These are phyloP conservation scores for Rhizophagus sp. DNA, from an alignment of 192 early-diverging fungal genomes.

Conservation along the genomic window DNA sequence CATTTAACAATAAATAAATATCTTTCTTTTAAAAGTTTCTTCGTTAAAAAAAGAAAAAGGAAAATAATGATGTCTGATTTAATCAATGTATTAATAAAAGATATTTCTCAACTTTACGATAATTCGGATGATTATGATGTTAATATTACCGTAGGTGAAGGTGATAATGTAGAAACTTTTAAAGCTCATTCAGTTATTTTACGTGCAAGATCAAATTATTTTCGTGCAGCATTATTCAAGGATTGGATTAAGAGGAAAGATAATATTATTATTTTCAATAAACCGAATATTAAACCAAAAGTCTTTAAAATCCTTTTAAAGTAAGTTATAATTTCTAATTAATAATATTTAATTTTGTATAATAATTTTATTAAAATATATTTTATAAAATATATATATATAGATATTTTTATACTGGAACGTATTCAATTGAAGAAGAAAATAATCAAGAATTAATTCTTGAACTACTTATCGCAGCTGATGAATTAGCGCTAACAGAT, in stretches of 20 bases:
- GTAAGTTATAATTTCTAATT: background rate
- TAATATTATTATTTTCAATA: background rate
- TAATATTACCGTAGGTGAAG: background rate
- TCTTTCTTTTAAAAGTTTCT: no score
- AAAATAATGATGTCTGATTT: no score
- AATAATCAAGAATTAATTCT: background rate
- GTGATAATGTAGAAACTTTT: background rate
- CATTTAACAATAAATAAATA: no score
- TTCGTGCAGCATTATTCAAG: background rate
- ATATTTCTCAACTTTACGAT: no score
- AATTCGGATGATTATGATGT: no score
- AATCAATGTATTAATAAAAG: no score
- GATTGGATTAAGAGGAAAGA: conserved; percentile 8
- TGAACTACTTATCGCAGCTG: background rate
- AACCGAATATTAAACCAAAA: conserved; percentile 13
- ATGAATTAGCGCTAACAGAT: background rate
- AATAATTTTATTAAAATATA: background rate
- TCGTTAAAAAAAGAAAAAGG: no score
- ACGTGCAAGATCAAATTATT: conserved; percentile 12
- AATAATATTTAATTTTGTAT: no score
- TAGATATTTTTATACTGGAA: background rate
- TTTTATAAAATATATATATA: no score
- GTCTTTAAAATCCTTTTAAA: conserved; percentile 4
- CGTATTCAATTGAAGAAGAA: background rate
- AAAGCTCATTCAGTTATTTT: conserved; percentile 13